Conservation (phyloP, 176 grass and related monocot species). For the Triticum aestivum region DNA sequence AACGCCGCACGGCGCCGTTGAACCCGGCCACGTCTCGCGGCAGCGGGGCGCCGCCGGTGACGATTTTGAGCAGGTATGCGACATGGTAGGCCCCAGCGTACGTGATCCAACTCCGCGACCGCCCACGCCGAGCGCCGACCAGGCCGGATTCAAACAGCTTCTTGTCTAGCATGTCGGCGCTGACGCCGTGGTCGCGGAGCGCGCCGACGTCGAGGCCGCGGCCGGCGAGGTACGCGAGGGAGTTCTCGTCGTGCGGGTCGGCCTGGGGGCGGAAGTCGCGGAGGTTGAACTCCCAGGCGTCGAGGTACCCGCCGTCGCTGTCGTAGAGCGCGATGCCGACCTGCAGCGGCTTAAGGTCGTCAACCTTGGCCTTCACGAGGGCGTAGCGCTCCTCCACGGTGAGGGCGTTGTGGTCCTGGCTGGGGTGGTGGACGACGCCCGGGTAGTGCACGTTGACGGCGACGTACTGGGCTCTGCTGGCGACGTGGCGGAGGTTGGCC, state of each 20-base stretch:
- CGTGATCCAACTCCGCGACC: background rate
- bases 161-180: background rate
- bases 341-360: background rate
- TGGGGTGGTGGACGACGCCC: conserved; percentile 3
- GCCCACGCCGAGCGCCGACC: background rate
- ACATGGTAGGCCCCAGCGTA: conserved; percentile 15
- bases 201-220: background rate
- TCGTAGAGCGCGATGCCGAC: background rate
- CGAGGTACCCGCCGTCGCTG: too few species aligned
- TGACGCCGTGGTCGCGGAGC: conserved; percentile 3
- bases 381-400: background rate
- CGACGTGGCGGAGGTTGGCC: background rate
- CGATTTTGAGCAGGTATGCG: conserved; percentile 4
- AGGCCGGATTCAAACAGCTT: background rate
- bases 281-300: background rate
- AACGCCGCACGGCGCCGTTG: background rate
- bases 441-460: conserved; percentile 25
- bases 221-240: background rate
- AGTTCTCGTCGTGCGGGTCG: background rate
- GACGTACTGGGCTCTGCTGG: background rate
- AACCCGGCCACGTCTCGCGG: background rate
- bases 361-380: background rate
- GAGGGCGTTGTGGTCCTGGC: background rate
- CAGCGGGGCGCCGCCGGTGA: background rate
- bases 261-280: background rate